Evolutionary conservation across 768 basidiomycete genomes (phyloP), one percentile per base, ranked within the genome.

Genomic region (Daedaleopsis sinensis): DNA sequence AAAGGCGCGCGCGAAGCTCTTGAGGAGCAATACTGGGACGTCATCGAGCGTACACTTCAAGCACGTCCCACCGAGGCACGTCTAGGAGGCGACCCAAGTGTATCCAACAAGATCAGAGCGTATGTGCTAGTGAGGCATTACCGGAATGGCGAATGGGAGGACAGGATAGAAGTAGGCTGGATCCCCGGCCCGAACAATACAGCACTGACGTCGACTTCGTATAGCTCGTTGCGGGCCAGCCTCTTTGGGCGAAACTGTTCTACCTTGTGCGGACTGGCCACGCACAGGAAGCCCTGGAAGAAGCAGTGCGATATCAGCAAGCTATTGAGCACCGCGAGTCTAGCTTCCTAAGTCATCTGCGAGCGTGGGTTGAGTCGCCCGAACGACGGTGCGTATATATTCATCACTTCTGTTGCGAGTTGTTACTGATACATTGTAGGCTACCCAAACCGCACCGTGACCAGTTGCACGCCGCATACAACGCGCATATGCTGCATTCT

Each of bases 171-270:
- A 83, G 94, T 93, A 35, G 18, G 83, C 71, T 10, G 23, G 16
- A n/a, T 12, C 18, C 2, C 15, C 39, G 15, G 12, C 27, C 3
- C 36, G n/a, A 37, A 56, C 38, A 62, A 6, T n/a, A 15, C 38
- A 42, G 5, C 23, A 32, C 10, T 21, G 24, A 37, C 62, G 3
- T 32, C 27, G 44, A 64, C 21, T 56, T 23, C 21, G n/a, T 57
- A 47, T 56, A 96, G 91, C 77, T 94, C 60, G 86, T 96, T 23
- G 88, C 90, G 58, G 91, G 91, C 11, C 89, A 91, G 68, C 93
- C 95, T 1, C 67, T 98, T 13, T 99, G 95, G 94, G 96, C 96
- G 11, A 89, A 93, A 59, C 71, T 96, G n/a, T 98, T 93, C 76
- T 96, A 90, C 76, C 84, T 99, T 16, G 80, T 99, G 11, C 87